Conservation (phyloP, 495 filamentous ascomycete species). For the Talaromyces thailandensis region DNA sequence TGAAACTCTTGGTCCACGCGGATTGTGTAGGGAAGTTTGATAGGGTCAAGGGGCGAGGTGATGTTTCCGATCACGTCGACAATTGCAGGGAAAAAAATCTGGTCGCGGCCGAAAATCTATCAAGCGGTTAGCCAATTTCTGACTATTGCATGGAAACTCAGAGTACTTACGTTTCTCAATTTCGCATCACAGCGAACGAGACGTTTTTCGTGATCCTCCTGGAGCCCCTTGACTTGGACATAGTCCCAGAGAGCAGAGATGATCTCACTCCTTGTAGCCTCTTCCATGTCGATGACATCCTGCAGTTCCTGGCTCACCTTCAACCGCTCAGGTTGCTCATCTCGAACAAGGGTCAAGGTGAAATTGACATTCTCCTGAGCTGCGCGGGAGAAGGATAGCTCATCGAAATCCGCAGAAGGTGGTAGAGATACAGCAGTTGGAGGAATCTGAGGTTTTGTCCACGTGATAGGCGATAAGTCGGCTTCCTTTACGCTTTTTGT, state of each 20-base stretch:
- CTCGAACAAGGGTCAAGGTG: constrained; percentile 75
- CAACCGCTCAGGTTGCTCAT: constrained; percentile 80
- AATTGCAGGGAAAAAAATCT: constrained; percentile 82
- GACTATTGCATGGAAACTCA: background rate
- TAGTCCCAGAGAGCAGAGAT: constrained; percentile 95
- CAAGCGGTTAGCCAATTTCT: background rate
- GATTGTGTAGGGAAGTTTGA: constrained; percentile 85
- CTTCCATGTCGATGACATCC: constrained; percentile 76
- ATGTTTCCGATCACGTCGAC: constrained; percentile 64
- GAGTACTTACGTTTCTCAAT: constrained; percentile 52
- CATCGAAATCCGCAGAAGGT: constrained; percentile 69
- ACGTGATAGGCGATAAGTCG: constrained; percentile 54
- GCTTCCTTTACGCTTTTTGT: constrained; percentile 22
- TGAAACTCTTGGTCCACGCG: constrained; percentile 85
- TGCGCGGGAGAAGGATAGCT: constrained; percentile 80
- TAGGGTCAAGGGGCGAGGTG: constrained; percentile 68
- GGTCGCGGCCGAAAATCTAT: constrained; percentile 71
- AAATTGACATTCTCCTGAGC: constrained; percentile 90
- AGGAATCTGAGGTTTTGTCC: constrained; percentile 60
- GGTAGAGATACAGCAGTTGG: constrained; percentile 38
- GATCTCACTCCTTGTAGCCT: constrained; percentile 77
- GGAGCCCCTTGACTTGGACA: constrained; percentile 71
- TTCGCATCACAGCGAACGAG: constrained; percentile 82
- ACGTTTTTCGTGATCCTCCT: constrained; percentile 90
- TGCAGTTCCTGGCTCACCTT: constrained; percentile 68